Base-by-base conservation (phyloP, 306 rosid genomes). In the Oemleria cerasiformis region DNA sequence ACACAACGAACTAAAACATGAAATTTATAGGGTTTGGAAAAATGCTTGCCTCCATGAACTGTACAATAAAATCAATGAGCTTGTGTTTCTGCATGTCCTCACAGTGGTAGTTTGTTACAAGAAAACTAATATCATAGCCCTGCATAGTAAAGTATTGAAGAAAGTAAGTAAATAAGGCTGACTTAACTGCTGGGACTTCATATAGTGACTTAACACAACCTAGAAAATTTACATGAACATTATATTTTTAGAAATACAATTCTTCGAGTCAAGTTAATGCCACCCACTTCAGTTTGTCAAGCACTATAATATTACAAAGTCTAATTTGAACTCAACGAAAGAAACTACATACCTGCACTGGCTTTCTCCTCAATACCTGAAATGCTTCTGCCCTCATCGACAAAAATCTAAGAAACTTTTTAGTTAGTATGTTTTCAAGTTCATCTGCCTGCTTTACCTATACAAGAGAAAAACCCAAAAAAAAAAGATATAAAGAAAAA, bases 301-400 rank as follows among this genome's bases (percentile, higher is more conserved):
- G 30, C 10, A 51, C 20, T 12, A 73, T 8, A 69, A 15, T 30
- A 13, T 11, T 0, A 49, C 51, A 38, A 23, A 68, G 54, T 9
- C 51, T 4, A 45, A 56, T 5, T 11, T 60, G 11, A 36, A 12
- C 41, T 9, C 10, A 40, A 49, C 14, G 55, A 53, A 61, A 25
- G 44, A 67, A 61, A 49, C 41, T 74, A 77, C 50, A 21, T 70
- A 91, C 99, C 97, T 89, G 99, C 63, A 91, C 92, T 15, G 97
- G 99, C 79, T 87, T 94, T 84, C 99, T 83, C 85, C 99, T 86
- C 70, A 89, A 75, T 56, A 94, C 99, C 81, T 94, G 97, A 79
- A 94, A 94, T 71, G 97, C 97, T 88, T 94, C 99, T 17, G 97
- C 99, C 77, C 99, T 89, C 99, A 89, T 94, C 25, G 97, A 91